Base-by-base conservation (phyloP, 768 basidiomycete genomes). In the Xerocomellus chrysenteron region DNA sequence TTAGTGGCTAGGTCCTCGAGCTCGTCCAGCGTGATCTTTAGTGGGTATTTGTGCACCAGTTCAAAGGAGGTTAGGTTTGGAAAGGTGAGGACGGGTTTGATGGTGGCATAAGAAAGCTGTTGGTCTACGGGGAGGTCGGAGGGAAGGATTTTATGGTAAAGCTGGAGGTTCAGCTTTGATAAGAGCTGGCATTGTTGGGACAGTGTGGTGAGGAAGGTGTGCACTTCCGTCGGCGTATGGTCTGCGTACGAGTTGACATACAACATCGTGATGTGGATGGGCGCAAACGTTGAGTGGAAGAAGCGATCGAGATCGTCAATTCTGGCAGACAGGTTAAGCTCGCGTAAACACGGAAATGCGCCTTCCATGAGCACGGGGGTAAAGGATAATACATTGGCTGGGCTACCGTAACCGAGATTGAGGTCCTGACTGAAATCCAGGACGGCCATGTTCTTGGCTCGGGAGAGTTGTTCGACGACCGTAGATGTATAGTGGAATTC, bases 371-470 rank as follows among this genome's bases (percentile, higher is more conserved):
- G 66, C 3, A 56, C 59, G 1, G 85, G 84, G 16, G 48, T 21
- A 61, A 85, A 84, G 33, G 69, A 62, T 11, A 64, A 54, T 1
- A 81, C 74, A 56, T 87, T 85, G 2, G 50, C 55, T 1, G 70
- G 66, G 43, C 76, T 68, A 0, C 85, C 84, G 14, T 60, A 65
- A 7, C 84, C 83, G 55, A 85, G 81, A 0, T 72, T 66, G 9
- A 69, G 59, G n/a, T 72, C 55, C 60, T 81, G 83, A 50, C 79
- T 80, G 53, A 84, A 86, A 51, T 85, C 82, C n/a, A 86, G 55
- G 7, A 74, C 61, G 6, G 69, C 68, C 0, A 87, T 75, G 46
- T 78, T 61, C 26, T 69, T 69, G 32, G 80, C 70, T 13, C 52
- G 73, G 8, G 84, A 82, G 16, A 82, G 68, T 4, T 73, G 63